Evolutionary conservation across 352 stramenopile genomes (phyloP), one percentile per base, ranked within the genome.

Genomic region (Poterioochromonas sp.): DNA sequence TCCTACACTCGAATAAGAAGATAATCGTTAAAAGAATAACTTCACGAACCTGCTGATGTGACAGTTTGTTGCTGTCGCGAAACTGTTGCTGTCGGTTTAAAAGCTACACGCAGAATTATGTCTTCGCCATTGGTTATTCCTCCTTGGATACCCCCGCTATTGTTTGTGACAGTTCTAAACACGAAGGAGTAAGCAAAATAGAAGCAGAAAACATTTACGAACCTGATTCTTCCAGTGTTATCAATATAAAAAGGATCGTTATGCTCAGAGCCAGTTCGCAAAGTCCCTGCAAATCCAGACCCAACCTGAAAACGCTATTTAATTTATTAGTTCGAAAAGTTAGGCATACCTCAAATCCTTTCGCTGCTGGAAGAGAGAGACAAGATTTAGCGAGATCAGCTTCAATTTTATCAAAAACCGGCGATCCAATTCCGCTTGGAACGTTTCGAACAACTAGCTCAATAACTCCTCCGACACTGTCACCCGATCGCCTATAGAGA

Each of bases 341-440:
- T 58, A 58, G 26, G 77, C 93, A 91, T 73, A 97, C 97, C 86
- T 99, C 95, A 82, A 99, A 99, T 41, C 96, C 96, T 87, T 99
- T 99, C 73, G 94, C 97, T 44, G 95, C 96, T 34, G 96, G 95
- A 80, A 99, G 95, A 41, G 93, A 98, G 84, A 99, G 92, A 87
- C 97, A 98, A 41, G 95, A 95, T 85, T 99, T 97, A 41, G 95
- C 96, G 49, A 99, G 85, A 76, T 97, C 88, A 22, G 96, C 96
- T 83, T 99, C 94, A 43, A 99, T 87, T 87, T 99, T 99, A 87
- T 99, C 96, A 85, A 99, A 99, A 76, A 97, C 97, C 26, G 96
- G 95, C 79, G 96, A 89, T n/a, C 96, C 96, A 8, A 98, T 83
- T 68, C 96, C 0, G 94, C 79, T 80, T 0, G 82, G 94, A 29